Evolutionary conservation across 169 alveolate genomes (phyloP), one percentile per base, ranked within the genome.

Genomic region (Plasmodium relictum): DNA sequence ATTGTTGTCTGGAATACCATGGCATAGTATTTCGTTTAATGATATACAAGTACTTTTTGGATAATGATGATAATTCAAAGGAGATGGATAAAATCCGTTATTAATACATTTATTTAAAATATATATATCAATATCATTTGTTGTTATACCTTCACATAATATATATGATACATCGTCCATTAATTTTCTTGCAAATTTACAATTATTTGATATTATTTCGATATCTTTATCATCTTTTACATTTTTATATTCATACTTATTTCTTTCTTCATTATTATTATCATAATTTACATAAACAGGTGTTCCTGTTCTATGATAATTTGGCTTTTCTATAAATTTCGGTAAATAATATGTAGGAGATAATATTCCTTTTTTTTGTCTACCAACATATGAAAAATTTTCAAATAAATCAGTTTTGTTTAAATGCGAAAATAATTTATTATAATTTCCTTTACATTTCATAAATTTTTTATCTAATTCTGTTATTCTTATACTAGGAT

Each of bases 1-100:
- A 54, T 86, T 93, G 18, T 88, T 88, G 44, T 93, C 96, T 41
- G 96, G 96, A 18, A 93, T 93, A 20, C 96, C 96, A 73, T 93
- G 96, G 41, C 96, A 93, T 14, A 89, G 88, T 10, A 93, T 89
- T 73, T 93, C 96, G 62, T 93, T 93, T 26, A 93, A 41, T 0
- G 96, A 93, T 5, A 92, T 88, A 69, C 96, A 93, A 1, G 92
- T 88, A 14, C 95, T 88, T 65, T 93, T 93, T 1, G 96, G 96
- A 74, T 91, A 93, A 7, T 92, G 89, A 16, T 93, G 91, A 78
- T 93, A 93, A 76, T 91, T 91, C 14, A 93, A 80, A 31, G 96
- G 94, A 8, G 96, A 91, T 6, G 96, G 96, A 58, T 80, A 93
- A 31, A 80, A 93, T 1, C 89, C 92, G 80, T 93, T 91, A 3